Percentiles rank a stretch among this genome's conserved stretches.
Evolutionary conservation across 2,329 filamentous ascomycete species (phyloP).

Genomic region (Pleoardoris graminearum): DNA sequence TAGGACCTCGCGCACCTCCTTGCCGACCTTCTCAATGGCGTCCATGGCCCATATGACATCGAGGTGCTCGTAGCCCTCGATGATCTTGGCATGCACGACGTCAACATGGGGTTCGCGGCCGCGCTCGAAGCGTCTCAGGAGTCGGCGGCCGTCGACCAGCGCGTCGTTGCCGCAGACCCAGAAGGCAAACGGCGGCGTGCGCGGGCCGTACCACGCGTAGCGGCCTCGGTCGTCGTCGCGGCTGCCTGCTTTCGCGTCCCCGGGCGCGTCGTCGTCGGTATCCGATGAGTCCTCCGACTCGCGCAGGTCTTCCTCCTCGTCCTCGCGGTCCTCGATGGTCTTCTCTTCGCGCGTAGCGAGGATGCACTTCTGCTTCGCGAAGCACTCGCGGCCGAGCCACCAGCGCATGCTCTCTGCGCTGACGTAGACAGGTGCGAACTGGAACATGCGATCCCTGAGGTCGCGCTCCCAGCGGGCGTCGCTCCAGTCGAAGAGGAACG

Average conservation of each 20-base stretch:
- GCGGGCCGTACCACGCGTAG: conserved; percentile 78
- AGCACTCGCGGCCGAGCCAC: conserved; percentile 91
- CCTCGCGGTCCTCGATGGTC: conserved; percentile 59
- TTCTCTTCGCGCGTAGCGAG: conserved; percentile 76
- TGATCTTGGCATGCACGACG: conserved; percentile 79
- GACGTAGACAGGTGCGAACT: conserved; percentile 89
- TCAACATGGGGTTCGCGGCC: conserved; percentile 80
- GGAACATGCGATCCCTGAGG: conserved; percentile 80
- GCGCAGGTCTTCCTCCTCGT: conserved; percentile 40
- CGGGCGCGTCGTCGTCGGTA: conserved; percentile 14
- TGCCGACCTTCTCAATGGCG: conserved; percentile 77
- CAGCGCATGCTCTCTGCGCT: conserved; percentile 89
- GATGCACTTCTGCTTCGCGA: conserved; percentile 83
- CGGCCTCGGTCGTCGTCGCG: conserved; percentile 49
- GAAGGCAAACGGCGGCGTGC: conserved; percentile 79
- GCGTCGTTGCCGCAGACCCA: conserved; percentile 86
- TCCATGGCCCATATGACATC: conserved; percentile 97
- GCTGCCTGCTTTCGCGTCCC: conserved; percentile 8
- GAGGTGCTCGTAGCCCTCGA: conserved; percentile 84
- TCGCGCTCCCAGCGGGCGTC: conserved; percentile 83
- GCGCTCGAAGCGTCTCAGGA: conserved; percentile 73
- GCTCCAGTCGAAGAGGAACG: conserved; percentile 86
- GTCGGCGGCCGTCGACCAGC: conserved; percentile 77
- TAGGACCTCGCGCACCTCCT: conserved; percentile 76
- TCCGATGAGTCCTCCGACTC: conserved; percentile 20